Evolutionary conservation across 169 alveolate species (phyloP), one percentile per base, ranked within the genome.

Genomic region (Plasmodium ovale): DNA sequence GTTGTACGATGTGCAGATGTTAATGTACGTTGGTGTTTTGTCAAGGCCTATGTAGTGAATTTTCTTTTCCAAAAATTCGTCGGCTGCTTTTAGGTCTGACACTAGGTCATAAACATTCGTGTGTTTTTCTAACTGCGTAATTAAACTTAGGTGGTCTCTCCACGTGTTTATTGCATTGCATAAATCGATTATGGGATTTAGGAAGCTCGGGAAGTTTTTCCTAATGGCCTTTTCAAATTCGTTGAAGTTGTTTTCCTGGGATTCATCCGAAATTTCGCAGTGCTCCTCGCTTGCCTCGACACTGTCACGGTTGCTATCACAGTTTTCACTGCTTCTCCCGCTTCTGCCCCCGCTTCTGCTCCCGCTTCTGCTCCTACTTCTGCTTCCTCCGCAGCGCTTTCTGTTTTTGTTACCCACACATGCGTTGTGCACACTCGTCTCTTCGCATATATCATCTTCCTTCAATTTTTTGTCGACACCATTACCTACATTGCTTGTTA

Each of bases 121-220:
- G 33, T 84, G 91, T 35, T 84, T 53, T 44, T 84, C 91, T 62
- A 84, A 49, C 56, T 84, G 70, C 1, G 72, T 56, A 21, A 84
- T 84, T 62, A 84, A 68, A 33, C 67, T 35, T 54, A 84, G 53
- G 68, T 84, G 91, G 39, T 56, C 74, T 70, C 87, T 68, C 91
- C 91, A 84, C n/a, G 87, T 68, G 59, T 84, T 68, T 53, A 84
- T 84, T 21, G 91, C 84, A 56, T 84, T 56, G 31, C 91, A 84
- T 58, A 84, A 84, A 51, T 69, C 87, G 56, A 54, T 68, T 37
- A 68, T 67, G 7, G 91, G 91, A 49, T 84, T 58, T 58, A 84
- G 25, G 35, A 84, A 67, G 23, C 91, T 84, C 0, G 91, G 91
- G 35, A 84, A 84, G 7, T 84, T 67, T 84, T 84, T 68, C 21